Conservation (phyloP, 305 asterid species). For the Solanum aculeatissimum region DNA sequence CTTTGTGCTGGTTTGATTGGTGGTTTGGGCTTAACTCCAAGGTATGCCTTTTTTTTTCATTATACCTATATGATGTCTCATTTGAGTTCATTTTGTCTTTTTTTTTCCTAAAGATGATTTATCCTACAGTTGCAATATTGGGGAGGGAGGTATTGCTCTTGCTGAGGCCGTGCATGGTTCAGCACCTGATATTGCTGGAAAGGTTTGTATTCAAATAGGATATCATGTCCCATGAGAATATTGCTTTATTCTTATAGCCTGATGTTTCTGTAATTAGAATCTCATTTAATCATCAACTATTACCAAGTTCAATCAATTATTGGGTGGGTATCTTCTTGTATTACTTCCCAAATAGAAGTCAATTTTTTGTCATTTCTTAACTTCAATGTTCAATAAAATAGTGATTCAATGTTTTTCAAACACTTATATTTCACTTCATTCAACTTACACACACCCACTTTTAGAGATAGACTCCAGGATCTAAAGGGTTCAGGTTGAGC, state of each 20-base stretch:
- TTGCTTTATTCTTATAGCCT: neutral
- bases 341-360: neutral
- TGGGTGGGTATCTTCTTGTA: neutral
- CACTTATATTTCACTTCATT: neutral
- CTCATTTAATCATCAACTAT: neutral
- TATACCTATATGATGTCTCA: neutral
- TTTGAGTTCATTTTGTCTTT: neutral
- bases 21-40: constrained; percentile 95
- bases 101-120: constrained; percentile 1
- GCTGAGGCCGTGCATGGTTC: constrained; percentile 99
- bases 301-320: neutral
- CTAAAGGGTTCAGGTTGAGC: too few species aligned
- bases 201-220: constrained; percentile 28
- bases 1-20: constrained; percentile 99
- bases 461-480: too few species aligned
- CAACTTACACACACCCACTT: neutral
- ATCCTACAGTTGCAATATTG: constrained; percentile 66
- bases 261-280: neutral
- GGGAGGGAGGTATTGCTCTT: constrained; percentile 99
- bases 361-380: neutral
- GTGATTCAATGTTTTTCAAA: neutral
- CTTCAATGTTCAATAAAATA: neutral
- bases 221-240: neutral
- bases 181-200: constrained; percentile 99
- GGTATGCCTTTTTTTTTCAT: constrained; percentile 29